Evolutionary conservation across 257 asterid species (phyloP), one percentile per base, ranked within the genome.

Genomic region (Fraxinus pennsylvanica): DNA sequence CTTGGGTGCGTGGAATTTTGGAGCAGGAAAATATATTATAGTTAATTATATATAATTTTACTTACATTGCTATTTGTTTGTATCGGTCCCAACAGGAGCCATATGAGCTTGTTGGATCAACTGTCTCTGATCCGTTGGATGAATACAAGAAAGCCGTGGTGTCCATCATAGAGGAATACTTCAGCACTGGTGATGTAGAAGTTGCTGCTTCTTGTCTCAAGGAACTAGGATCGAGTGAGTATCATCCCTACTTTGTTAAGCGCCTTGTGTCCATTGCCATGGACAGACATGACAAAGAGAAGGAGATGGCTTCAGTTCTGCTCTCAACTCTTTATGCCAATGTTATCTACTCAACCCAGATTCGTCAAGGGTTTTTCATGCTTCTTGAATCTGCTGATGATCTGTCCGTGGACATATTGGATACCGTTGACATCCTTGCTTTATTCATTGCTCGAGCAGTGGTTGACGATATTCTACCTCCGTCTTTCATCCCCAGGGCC

Each of bases 351-450:
- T 76, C 98, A 5, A 75, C 97, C 74, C 95, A 89, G 78, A 93
- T 96, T 35, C 88, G 95, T 78, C 97, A 82, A 83, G 99, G 99
- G 0, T 93, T 91, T 79, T 85, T 82, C 82, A 81, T 96, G 88
- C 97, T 96, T 81, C 87, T 96, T 30, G 98, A 96, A 84, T 96
- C 98, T 72, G 95, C 96, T 22, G 99, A 96, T 85, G 99, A 96
- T 85, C 87, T 96, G 77, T 84, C 88, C 6, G 97, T 96, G 57
- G 99, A 96, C 86, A 92, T 96, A 77, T 88, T 90, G 68, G 99
- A 96, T 74, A 91, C 92, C 19, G 97, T 96, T 45, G 98, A 96
- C 68, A 83, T 96, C 57, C 92, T 96, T 1, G 97, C 99, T 17
- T 76, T 96, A 27, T 96, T 96, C 87, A 79, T 92, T 30, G 99